These are phyloP conservation scores for Neltuma alba DNA, from an alignment of 306 rosid species.

Conservation along the genomic window DNA sequence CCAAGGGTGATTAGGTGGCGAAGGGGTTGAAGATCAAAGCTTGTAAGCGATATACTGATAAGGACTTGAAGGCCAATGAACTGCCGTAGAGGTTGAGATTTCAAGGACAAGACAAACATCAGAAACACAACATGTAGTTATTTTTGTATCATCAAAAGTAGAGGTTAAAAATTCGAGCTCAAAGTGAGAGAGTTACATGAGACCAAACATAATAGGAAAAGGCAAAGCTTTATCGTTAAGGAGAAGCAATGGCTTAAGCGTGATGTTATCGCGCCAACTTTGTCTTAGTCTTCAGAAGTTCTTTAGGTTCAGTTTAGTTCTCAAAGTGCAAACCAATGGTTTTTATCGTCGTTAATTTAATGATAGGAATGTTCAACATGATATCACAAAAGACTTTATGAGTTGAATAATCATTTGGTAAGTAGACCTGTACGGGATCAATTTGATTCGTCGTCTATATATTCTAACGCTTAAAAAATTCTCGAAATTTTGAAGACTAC, in stretches of 20 bases:
- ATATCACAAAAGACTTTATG: background rate
- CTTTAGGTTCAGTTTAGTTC: background rate
- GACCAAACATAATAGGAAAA: background rate
- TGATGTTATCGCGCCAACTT: background rate
- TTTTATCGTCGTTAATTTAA: background rate
- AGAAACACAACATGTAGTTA: background rate
- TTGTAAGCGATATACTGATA: slow-evolving; percentile 55
- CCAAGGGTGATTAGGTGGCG: slow-evolving; percentile 37
- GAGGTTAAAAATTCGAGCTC: background rate
- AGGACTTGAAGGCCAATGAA: slow-evolving; percentile 48
- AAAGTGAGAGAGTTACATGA: slow-evolving; percentile 6
- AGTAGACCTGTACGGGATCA: background rate
- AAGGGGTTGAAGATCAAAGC: slow-evolving; percentile 46
- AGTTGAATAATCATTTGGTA: background rate
- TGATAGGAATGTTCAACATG: background rate
- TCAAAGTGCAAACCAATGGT: background rate
- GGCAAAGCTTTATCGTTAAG: slow-evolving; percentile 36
- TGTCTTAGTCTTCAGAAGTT: background rate
- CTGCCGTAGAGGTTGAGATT: slow-evolving; percentile 57
- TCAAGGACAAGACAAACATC: slow-evolving; percentile 28
- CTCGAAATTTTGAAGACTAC: background rate
- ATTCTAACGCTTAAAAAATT: no score
- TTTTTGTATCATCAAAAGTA: background rate
- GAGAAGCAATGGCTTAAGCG: slow-evolving; percentile 26
- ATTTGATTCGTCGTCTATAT: no score